A percentile compares a stretch with the other conserved stretches of the same genome.
These are phyloP conservation scores for Diplosphaera chodatii DNA, from an alignment of 139 green algal species.

Conservation along the genomic window DNA sequence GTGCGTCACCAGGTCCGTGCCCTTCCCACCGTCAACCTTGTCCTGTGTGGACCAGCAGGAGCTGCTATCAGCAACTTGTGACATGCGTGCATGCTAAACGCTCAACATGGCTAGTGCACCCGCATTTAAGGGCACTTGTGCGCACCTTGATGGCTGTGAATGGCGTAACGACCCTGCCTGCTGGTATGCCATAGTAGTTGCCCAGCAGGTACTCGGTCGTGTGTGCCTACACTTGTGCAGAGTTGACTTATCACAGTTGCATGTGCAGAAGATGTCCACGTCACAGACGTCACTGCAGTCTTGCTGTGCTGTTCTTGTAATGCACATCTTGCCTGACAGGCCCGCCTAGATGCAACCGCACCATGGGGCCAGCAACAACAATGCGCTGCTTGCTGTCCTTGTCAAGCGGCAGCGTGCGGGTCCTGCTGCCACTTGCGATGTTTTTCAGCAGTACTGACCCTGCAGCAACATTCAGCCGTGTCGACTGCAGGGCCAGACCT, in stretches of 20 bases:
- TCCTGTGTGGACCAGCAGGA: slow-evolving; percentile 6
- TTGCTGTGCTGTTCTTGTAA: no score
- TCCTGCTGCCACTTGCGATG: not conserved
- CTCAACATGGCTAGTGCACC: no score
- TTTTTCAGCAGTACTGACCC: slow-evolving; percentile 33
- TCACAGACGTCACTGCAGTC: no score
- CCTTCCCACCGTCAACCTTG: not conserved
- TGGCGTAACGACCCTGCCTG: slow-evolving; percentile 7
- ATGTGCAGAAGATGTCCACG: no score
- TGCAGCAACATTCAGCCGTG: no score
- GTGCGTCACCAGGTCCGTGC: slow-evolving; percentile 1
- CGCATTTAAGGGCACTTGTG: no score
- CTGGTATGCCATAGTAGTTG: slow-evolving; percentile 29
- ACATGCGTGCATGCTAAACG: no score
- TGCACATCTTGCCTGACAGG: no score
- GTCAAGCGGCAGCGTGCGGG: slow-evolving; percentile 4
- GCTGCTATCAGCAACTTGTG: not conserved
- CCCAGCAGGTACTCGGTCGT: slow-evolving; percentile 3
- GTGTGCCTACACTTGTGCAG: not conserved
- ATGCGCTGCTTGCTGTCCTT: not conserved
- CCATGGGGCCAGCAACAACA: not conserved
- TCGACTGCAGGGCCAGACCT: no score
- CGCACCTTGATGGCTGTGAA: slow-evolving; percentile 16
- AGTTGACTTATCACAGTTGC: no score
- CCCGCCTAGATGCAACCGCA: not conserved